Conservation (phyloP, 2,329 filamentous ascomycete species). For the Cladosporium sp. region DNA sequence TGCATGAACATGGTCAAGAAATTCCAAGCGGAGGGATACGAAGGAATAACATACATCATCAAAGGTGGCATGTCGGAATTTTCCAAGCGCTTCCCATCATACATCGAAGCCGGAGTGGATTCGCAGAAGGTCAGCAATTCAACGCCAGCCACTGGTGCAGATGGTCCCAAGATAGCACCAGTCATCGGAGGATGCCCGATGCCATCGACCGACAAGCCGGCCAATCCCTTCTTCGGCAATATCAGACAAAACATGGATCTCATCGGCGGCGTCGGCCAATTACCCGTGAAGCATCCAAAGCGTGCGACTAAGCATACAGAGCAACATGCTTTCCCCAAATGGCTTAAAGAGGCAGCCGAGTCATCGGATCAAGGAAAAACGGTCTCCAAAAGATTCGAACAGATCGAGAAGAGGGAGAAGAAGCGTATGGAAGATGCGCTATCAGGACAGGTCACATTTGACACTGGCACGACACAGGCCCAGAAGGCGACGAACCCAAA, state of each 20-base stretch:
- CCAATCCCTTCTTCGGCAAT: slow-evolving; percentile 91
- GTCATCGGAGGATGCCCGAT: slow-evolving; percentile 88
- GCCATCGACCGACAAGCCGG: slow-evolving; percentile 62
- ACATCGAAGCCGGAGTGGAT: slow-evolving; percentile 50
- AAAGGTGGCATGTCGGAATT: slow-evolving; percentile 79
- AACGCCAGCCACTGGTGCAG: slow-evolving; percentile 42
- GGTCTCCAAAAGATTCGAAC: slow-evolving; percentile 78
- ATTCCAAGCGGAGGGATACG: slow-evolving; percentile 79
- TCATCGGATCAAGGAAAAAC: slow-evolving; percentile 68
- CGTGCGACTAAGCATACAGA: slow-evolving; percentile 45
- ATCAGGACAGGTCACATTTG: slow-evolving; percentile 56
- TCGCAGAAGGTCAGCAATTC: slow-evolving; percentile 5
- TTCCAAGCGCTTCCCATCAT: slow-evolving; percentile 59
- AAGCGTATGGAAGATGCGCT: slow-evolving; percentile 85
- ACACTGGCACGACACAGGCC: slow-evolving; percentile 38
- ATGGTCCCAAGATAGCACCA: slow-evolving; percentile 58
- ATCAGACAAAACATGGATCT: slow-evolving; percentile 97
- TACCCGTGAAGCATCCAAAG: slow-evolving; percentile 57
- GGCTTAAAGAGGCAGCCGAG: slow-evolving; percentile 69
- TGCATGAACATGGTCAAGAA: slow-evolving; percentile 90
- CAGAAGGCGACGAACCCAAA: background rate
- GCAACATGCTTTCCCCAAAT: slow-evolving; percentile 59
- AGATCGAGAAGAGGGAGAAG: slow-evolving; percentile 80
- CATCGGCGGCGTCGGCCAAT: slow-evolving; percentile 85
- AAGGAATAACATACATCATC: slow-evolving; percentile 68